Percentiles rank a stretch among this genome's conserved stretches.
phyloP scores from a whole-genome alignment of 2,329 filamentous ascomycete species.

The Cladorrhinum sp. region DNA sequence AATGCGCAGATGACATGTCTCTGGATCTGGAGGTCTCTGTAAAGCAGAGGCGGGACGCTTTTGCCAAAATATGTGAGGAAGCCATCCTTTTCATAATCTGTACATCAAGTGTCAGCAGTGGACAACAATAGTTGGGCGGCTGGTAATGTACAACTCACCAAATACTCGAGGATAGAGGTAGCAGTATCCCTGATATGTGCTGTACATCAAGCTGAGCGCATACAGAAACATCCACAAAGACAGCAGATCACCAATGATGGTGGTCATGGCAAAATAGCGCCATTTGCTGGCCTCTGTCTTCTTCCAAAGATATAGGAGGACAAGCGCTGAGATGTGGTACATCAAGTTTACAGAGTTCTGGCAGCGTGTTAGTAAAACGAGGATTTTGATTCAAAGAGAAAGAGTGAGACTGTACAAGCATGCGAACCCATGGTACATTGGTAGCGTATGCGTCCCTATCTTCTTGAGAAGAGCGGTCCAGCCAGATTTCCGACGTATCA shows the following conservation, averaged over 20 bases:
- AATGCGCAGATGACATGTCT: neutral
- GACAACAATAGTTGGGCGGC: no score
- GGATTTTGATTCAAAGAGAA: no score
- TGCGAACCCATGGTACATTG: slow-evolving; percentile 2
- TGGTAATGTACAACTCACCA: neutral
- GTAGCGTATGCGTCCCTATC: neutral
- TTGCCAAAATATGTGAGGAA: slow-evolving; percentile 3
- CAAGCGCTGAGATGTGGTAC: neutral
- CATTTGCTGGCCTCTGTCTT: neutral
- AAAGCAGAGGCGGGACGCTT: neutral
- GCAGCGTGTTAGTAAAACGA: neutral
- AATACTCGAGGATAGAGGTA: slow-evolving; percentile 2
- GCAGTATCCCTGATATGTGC: slow-evolving; percentile 2
- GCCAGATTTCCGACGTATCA: neutral
- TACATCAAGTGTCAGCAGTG: no score
- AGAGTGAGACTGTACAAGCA: neutral
- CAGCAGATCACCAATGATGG: neutral
- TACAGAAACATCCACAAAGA: neutral
- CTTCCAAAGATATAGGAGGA: neutral
- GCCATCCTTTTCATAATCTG: slow-evolving; percentile 6
- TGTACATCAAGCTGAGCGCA: neutral
- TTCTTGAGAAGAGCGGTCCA: neutral
- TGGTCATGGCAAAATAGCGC: slow-evolving; percentile 1
- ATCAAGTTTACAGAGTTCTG: slow-evolving; percentile 2
- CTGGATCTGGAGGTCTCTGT: neutral